phyloP scores from a whole-genome alignment of 2,329 filamentous ascomycete species.

The Akanthomyces uredinophilus region DNA sequence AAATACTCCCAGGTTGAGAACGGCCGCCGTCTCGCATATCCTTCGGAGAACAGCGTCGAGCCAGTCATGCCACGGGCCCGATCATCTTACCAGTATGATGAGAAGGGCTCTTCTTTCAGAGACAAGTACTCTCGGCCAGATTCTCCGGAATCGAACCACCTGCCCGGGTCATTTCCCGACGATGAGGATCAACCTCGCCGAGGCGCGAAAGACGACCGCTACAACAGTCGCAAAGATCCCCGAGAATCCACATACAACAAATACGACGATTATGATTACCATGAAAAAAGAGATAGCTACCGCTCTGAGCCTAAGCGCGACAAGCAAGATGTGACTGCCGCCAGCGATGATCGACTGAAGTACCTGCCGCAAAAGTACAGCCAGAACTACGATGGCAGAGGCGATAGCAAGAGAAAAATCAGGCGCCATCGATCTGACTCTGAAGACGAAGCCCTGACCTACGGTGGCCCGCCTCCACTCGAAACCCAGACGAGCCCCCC shows the following conservation, averaged over 20 bases:
- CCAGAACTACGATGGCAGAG: slow-evolving; percentile 28
- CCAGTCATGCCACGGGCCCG: slow-evolving; percentile 34
- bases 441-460: slow-evolving; percentile 45
- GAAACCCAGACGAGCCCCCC: slow-evolving; percentile 10
- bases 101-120: slow-evolving; percentile 29
- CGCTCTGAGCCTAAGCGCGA: slow-evolving; percentile 19
- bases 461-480: slow-evolving; percentile 33
- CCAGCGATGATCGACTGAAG: slow-evolving; percentile 35
- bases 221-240: slow-evolving; percentile 18
- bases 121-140: slow-evolving; percentile 31
- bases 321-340: slow-evolving; percentile 18
- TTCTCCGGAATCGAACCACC: slow-evolving; percentile 28
- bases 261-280: slow-evolving; percentile 25
- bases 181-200: slow-evolving; percentile 22
- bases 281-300: slow-evolving; percentile 27
- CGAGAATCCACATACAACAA: slow-evolving; percentile 12
- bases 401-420: slow-evolving; percentile 15
- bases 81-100: slow-evolving; percentile 37
- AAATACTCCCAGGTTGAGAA: slow-evolving; percentile 28
- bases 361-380: slow-evolving; percentile 46
- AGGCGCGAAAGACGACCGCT: slow-evolving; percentile 15
- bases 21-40: slow-evolving; percentile 32
- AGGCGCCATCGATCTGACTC: slow-evolving; percentile 19
- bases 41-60: slow-evolving; percentile 33
- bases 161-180: slow-evolving; percentile 31